Conservation (phyloP, 352 stramenopile species). For the Plasmopara muralis region DNA sequence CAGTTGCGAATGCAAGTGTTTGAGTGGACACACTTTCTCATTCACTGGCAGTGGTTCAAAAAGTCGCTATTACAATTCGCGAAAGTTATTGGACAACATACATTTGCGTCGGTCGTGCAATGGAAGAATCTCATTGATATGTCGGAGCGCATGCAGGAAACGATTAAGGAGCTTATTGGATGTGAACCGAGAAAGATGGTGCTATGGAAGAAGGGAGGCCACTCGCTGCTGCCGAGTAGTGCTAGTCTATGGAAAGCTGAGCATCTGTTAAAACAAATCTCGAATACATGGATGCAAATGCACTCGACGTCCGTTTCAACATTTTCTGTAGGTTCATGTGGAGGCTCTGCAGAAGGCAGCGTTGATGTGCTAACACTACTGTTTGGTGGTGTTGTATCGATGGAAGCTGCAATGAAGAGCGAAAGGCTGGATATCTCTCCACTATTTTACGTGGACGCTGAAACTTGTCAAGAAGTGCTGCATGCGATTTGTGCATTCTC, state of each 20-base stretch:
- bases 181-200: conserved; percentile 63
- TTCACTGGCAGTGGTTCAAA: conserved; percentile 74
- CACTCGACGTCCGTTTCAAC: conserved; percentile 28
- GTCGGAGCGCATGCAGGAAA: conserved; percentile 59
- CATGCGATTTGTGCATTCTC: conserved; percentile 79
- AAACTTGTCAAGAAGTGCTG: conserved; percentile 60
- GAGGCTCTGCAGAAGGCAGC: conserved; percentile 22
- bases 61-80: conserved; percentile 47
- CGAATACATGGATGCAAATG: conserved; percentile 51
- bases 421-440: conserved; percentile 66
- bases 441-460: conserved; percentile 65
- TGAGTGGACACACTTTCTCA: conserved; percentile 78
- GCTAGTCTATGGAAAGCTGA: conserved; percentile 61
- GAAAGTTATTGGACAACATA: conserved; percentile 17
- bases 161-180: conserved; percentile 65
- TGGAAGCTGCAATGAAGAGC: conserved; percentile 78
- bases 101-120: conserved; percentile 15
- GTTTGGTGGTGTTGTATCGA: conserved; percentile 61
- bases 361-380: conserved; percentile 71
- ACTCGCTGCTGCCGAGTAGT: conserved; percentile 66
- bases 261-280: conserved; percentile 58
- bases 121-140: conserved; percentile 63
- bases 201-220: conserved; percentile 91
- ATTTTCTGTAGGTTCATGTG: conserved; percentile 12
- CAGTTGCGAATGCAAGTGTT: conserved; percentile 47